Conservation (phyloP, 2,329 filamentous ascomycete species). For the Cladosporium velox region DNA sequence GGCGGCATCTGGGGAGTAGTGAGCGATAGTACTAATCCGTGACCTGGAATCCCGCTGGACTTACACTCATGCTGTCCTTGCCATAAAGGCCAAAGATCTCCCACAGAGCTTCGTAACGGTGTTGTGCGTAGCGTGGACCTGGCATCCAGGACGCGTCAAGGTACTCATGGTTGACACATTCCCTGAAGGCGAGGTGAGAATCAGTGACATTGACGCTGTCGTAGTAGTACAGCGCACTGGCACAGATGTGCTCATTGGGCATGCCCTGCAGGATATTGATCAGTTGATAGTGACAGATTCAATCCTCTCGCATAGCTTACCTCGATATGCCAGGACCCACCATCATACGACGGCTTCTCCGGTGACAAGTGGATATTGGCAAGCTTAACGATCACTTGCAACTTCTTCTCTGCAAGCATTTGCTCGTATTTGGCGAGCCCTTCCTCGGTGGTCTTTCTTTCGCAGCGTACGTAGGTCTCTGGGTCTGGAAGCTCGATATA, state of each 20-base stretch:
- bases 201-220: conserved; percentile 61
- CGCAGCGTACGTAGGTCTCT: neutral
- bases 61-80: too few species aligned
- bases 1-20: too few species aligned
- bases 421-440: neutral
- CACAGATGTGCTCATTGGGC: conserved; percentile 64
- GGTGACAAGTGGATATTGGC: conserved; percentile 61
- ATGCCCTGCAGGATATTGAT: too few species aligned
- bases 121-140: too few species aligned
- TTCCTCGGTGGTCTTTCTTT: neutral
- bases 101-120: too few species aligned
- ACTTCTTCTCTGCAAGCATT: neutral
- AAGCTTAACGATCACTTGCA: conserved; percentile 65
- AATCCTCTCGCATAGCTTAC: conserved; percentile 19
- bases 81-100: too few species aligned
- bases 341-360: conserved; percentile 55
- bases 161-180: too few species aligned
- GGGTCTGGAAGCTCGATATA: too few species aligned
- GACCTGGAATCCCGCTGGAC: too few species aligned
- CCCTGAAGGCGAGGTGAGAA: conserved; percentile 42
- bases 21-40: too few species aligned
- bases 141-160: too few species aligned
- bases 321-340: conserved; percentile 58
- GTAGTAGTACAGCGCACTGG: conserved; percentile 64
- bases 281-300: too few species aligned